These are phyloP conservation scores for Fusarium sp. DNA, from an alignment of 2,329 filamentous ascomycete species.

Conservation along the genomic window DNA sequence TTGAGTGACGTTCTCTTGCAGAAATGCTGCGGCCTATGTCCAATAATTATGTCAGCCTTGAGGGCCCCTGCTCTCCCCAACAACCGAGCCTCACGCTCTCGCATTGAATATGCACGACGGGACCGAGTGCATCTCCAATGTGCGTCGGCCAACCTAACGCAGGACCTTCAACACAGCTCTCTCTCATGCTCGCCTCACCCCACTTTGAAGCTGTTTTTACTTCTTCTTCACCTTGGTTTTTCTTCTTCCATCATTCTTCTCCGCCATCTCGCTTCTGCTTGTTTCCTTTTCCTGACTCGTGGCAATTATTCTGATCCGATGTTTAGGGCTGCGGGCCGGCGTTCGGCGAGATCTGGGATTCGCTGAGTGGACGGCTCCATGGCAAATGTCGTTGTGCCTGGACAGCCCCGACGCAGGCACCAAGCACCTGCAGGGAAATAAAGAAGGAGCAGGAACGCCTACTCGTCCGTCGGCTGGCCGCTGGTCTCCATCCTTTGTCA, in stretches of 20 bases:
- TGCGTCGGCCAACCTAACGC: not conserved
- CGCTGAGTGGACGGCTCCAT: not conserved
- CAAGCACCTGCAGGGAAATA: slow-evolving; percentile 32
- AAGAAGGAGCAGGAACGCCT: slow-evolving; percentile 31
- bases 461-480: not conserved
- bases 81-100: slow-evolving; percentile 20
- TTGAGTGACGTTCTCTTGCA: not conserved
- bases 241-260: slow-evolving; percentile 8
- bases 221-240: slow-evolving; percentile 4
- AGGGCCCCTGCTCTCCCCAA: slow-evolving; percentile 1
- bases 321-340: slow-evolving; percentile 10
- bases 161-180: not conserved
- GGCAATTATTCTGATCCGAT: slow-evolving; percentile 21
- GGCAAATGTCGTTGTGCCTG: slow-evolving; percentile 3
- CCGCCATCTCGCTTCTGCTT: slow-evolving; percentile 15
- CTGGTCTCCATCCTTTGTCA: not conserved
- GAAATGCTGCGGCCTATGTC: not conserved
- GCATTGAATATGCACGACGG: slow-evolving; percentile 19
- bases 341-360: slow-evolving; percentile 27
- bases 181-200: slow-evolving; percentile 10
- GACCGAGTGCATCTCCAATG: slow-evolving; percentile 5
- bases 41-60: slow-evolving; percentile 1
- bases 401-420: slow-evolving; percentile 35
- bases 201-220: slow-evolving; percentile 21
- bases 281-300: slow-evolving; percentile 12